Conservation (phyloP, 176 grass and related monocot genomes). For the Themeda triandra region DNA sequence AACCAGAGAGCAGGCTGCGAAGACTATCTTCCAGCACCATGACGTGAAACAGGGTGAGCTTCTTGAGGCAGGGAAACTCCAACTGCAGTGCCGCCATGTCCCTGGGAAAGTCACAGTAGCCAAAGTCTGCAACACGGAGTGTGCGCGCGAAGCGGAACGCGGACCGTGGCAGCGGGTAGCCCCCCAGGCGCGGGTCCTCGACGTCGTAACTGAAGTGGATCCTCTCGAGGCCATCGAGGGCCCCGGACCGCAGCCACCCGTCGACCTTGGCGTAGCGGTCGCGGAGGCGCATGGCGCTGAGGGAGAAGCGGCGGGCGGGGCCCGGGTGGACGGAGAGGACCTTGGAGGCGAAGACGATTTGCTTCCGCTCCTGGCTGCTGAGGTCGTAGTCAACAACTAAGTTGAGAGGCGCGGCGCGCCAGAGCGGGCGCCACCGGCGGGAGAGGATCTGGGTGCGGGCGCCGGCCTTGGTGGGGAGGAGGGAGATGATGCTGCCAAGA, state of each 20-base stretch:
- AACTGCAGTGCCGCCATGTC: background rate
- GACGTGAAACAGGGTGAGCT: background rate
- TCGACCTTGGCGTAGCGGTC: background rate
- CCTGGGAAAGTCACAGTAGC: background rate
- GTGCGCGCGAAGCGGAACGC: background rate
- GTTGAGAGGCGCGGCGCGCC: background rate
- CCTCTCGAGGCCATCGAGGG: background rate
- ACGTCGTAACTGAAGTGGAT: background rate
- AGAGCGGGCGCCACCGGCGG: background rate
- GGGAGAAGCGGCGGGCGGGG: background rate
- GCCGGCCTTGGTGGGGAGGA: too few relatives aligned
- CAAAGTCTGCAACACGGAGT: background rate
- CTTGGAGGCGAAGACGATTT: background rate
- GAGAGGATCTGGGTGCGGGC: background rate
- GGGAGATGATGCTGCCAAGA: too few relatives aligned
- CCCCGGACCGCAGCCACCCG: background rate
- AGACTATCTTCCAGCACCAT: background rate
- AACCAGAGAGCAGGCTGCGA: background rate
- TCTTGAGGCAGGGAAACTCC: background rate
- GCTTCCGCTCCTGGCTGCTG: background rate
- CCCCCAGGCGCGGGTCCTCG: accelerated
- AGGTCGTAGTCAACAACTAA: background rate
- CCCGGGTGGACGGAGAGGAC: background rate
- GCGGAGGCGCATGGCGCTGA: background rate
- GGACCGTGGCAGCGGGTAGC: background rate